These are phyloP conservation scores for Hippophae tibetana DNA, from an alignment of 306 rosid genomes.

Conservation along the genomic window DNA sequence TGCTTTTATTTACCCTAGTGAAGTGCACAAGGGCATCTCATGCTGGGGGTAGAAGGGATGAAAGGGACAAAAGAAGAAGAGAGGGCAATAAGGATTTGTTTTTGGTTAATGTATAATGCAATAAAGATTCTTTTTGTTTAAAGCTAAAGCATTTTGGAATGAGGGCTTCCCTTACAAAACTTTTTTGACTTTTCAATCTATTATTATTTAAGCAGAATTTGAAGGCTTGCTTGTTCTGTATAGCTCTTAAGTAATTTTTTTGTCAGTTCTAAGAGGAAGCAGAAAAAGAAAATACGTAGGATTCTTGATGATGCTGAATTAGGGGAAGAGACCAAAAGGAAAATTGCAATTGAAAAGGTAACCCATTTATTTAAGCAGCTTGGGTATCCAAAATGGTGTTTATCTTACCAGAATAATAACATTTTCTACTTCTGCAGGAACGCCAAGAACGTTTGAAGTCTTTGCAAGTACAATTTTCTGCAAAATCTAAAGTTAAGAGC, in stretches of 20 bases:
- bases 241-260: not conserved
- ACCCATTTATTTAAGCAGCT: not conserved
- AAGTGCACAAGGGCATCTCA: not conserved
- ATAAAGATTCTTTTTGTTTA: too few relatives aligned
- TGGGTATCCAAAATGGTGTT: slow-evolving; percentile 6
- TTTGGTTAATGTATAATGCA: too few relatives aligned
- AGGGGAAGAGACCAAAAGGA: slow-evolving; percentile 91
- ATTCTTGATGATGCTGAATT: slow-evolving; percentile 94
- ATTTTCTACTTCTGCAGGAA: slow-evolving; percentile 43
- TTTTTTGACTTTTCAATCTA: too few relatives aligned
- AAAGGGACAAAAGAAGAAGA: too few relatives aligned
- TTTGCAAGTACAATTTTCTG: slow-evolving; percentile 69
- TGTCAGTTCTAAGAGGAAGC: slow-evolving; percentile 65
- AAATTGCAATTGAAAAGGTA: slow-evolving; percentile 96
- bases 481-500: slow-evolving; percentile 44
- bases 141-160: too few relatives aligned
- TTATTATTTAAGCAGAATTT: too few relatives aligned
- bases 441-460: slow-evolving; percentile 92
- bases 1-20: slow-evolving; percentile 7
- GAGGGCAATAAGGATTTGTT: too few relatives aligned
- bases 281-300: slow-evolving; percentile 77
- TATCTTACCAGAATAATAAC: slow-evolving; percentile 10
- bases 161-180: too few relatives aligned
- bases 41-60: too few relatives aligned
- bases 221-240: slow-evolving; percentile 1